Base-by-base conservation (phyloP, 2,329 filamentous ascomycete species). In the Fusarium succisae region DNA sequence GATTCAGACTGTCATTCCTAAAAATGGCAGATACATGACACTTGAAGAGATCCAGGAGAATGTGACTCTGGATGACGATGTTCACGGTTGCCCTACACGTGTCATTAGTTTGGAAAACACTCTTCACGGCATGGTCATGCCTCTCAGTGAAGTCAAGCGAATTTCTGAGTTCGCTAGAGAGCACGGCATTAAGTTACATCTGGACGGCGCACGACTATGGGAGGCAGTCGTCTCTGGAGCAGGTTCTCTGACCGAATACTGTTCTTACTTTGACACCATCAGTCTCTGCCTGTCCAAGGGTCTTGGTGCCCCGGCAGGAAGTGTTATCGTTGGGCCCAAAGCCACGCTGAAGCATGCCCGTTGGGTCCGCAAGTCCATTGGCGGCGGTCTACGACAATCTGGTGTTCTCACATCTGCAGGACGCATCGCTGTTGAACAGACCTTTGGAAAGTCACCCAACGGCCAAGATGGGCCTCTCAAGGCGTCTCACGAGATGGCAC, bases 81-180 rank as follows among this genome's bases (percentile, higher is more conserved):
- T 96, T 26, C 94, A 97, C 80, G 86, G 87, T 38, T 95, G 93
- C 78, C 94, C 95, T 0, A 97, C 95, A 1, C 90, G 90, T 50
- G 89, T 98, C 57, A 94, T 98, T 75, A 91, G 90, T 70, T 85
- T 98, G 54, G 95, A 98, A 80, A 98, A 97, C 80, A 98, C 95
- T 3, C 87, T 97, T 56, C 90, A 90, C 63, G 95, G 95, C 30
- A 91, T 91, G 77, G 86, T 98, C 50, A 92, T 94, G 87, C 95
- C 95, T 0, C 86, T 97, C 2, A 82, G 84, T 4, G 94, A 97
- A 81, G 88, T 91, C 15, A 86, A 85, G 66, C 86, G 88, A 48
- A 97, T 98, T 77, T 87, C 90, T 1, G 85, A 85, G 3, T 98
- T 93, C 86, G 94, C 92, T 1, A 87, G 86, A 80, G 69, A 86